phyloP scores from a whole-genome alignment of 257 asterid genomes.

The Euphrasia confusa region DNA sequence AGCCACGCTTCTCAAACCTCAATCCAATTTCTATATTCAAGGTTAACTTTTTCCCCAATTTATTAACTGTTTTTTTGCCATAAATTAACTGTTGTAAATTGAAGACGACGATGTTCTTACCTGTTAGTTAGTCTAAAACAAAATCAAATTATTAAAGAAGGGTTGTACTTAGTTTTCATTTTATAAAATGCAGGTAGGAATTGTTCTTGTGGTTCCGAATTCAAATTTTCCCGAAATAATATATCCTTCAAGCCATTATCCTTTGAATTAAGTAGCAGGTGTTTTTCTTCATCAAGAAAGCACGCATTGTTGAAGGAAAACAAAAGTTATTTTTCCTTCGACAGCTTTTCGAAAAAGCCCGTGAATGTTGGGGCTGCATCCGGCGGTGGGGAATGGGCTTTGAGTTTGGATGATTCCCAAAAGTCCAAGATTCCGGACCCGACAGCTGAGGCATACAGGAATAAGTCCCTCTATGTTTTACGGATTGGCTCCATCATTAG shows the following conservation, averaged over 20 bases:
- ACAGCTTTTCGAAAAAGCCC: slow-evolving; percentile 25
- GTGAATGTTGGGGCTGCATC: slow-evolving; percentile 33
- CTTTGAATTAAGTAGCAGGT: slow-evolving; percentile 31
- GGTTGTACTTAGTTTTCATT: slow-evolving; percentile 1
- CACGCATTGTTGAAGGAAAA: slow-evolving; percentile 24
- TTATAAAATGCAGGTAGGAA: slow-evolving; percentile 33
- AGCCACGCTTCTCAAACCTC: no score
- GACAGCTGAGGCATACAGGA: slow-evolving; percentile 49
- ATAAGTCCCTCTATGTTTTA: slow-evolving; percentile 63
- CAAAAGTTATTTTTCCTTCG: slow-evolving; percentile 21
- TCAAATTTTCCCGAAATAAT: slow-evolving; percentile 26
- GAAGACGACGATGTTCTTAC: no score
- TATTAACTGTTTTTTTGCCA: no score
- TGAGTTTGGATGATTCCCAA: slow-evolving; percentile 22
- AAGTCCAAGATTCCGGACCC: slow-evolving; percentile 26
- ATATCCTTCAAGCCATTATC: slow-evolving; percentile 26
- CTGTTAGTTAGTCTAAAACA: no score
- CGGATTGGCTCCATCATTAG: slow-evolving; percentile 68
- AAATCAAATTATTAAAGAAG: no score
- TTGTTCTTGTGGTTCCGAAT: slow-evolving; percentile 6
- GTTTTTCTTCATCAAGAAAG: slow-evolving; percentile 23
- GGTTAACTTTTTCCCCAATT: no score
- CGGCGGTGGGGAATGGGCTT: slow-evolving; percentile 28
- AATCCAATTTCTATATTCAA: no score
- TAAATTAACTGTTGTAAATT: no score